These are phyloP conservation scores for Salicornia ramosissima DNA, from an alignment of 148 eudicot species.

Conservation along the genomic window DNA sequence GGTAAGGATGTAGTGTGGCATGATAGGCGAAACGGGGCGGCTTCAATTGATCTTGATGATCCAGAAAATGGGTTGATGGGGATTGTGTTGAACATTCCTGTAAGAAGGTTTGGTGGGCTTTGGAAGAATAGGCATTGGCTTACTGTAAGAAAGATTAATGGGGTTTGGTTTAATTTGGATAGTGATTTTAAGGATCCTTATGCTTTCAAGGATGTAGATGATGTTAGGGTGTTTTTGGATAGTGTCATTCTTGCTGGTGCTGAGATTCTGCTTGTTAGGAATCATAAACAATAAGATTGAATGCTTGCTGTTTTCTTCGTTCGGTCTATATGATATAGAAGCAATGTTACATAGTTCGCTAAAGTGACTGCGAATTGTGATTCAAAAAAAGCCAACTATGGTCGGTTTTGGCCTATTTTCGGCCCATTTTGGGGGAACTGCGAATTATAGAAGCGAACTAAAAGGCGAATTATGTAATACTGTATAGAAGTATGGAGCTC, in stretches of 20 bases:
- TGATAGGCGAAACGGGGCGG: constrained; percentile 54
- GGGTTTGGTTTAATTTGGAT: constrained; percentile 93
- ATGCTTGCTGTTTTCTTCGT: background rate
- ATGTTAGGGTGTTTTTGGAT: constrained; percentile 70
- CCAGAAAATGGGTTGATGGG: constrained; percentile 58
- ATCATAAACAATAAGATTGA: constrained; percentile 33
- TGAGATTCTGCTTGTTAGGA: constrained; percentile 71
- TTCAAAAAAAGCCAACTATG: no score
- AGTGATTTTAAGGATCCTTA: constrained; percentile 70
- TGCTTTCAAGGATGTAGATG: constrained; percentile 42
- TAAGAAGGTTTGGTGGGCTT: constrained; percentile 57
- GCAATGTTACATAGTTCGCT: no score
- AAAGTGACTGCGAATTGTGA: no score
- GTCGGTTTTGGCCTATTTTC: no score
- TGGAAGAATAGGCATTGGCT: constrained; percentile 85
- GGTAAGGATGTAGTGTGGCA: constrained; percentile 88
- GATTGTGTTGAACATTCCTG: constrained; percentile 66
- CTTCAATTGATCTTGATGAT: constrained; percentile 63
- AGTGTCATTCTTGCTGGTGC: constrained; percentile 44
- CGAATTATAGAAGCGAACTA: no score
- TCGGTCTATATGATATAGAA: background rate
- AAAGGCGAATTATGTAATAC: no score
- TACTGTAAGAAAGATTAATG: constrained; percentile 56
- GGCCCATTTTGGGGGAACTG: no score
- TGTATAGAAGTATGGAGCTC: background rate